phyloP scores from a whole-genome alignment of 345 rosid species.

The Bretschneidera sinensis region DNA sequence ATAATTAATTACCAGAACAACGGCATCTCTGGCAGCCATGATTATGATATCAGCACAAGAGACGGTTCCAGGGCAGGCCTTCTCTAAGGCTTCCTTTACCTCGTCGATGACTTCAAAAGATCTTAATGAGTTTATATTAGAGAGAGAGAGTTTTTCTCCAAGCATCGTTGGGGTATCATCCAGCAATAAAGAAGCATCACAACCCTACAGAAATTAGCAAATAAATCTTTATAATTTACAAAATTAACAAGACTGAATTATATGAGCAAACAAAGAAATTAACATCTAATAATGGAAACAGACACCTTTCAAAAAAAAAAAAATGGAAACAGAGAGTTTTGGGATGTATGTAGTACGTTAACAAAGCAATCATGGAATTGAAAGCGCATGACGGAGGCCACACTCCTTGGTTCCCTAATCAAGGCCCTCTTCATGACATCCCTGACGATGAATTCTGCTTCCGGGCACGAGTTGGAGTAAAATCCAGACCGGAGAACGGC shows the following conservation, averaged over 20 bases:
- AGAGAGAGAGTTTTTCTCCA: conserved; percentile 75
- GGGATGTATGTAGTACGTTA: conserved; percentile 45
- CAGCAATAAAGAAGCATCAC: conserved; percentile 77
- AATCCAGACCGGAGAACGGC: conserved; percentile 50
- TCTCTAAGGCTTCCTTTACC: conserved; percentile 67
- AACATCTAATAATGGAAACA: too few relatives aligned
- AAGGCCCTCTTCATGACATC: conserved; percentile 51
- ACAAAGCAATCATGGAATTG: conserved; percentile 97
- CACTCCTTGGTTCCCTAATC: conserved; percentile 67
- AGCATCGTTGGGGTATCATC: conserved; percentile 73
- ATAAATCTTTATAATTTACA: not conserved
- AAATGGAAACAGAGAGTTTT: not conserved
- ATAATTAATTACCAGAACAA: conserved; percentile 66
- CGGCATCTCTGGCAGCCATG: conserved; percentile 93
- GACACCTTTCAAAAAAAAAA: too few relatives aligned
- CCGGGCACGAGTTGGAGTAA: conserved; percentile 70
- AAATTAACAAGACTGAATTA: not conserved
- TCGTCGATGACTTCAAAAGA: conserved; percentile 73
- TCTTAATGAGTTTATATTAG: conserved; percentile 81
- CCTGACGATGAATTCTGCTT: conserved; percentile 65
- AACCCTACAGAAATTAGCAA: conserved; percentile 55
- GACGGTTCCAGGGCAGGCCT: conserved; percentile 65
- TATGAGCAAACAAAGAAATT: not conserved
- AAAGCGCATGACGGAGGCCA: conserved; percentile 92
- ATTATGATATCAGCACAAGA: conserved; percentile 89